A percentile compares a stretch with the other conserved stretches of the same genome.
Conservation (phyloP, 2,329 filamentous ascomycete genomes). For the Fusarium sp. region DNA sequence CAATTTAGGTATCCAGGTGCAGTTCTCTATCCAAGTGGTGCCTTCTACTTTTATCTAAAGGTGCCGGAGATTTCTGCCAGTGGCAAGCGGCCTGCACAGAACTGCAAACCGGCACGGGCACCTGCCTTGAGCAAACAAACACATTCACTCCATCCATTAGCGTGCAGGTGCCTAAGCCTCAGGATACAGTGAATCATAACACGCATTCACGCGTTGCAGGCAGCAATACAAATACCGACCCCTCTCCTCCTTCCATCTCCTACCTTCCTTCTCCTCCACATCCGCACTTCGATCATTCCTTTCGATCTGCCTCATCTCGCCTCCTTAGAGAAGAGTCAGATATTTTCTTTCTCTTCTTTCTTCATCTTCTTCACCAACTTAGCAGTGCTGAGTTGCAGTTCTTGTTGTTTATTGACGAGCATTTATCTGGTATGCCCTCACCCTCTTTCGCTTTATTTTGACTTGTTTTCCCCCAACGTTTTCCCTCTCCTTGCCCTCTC, state of each 20-base stretch:
- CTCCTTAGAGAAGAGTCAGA: constrained; percentile 5
- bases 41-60: neutral
- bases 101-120: constrained; percentile 16
- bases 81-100: constrained; percentile 14
- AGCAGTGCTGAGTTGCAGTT: constrained; percentile 34
- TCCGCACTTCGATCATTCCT: neutral
- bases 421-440: constrained; percentile 18
- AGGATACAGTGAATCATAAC: constrained; percentile 19
- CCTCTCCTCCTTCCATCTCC: constrained; percentile 1
- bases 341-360: neutral
- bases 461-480: neutral
- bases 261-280: constrained; percentile 12
- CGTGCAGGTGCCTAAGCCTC: too few species aligned
- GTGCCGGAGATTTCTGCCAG: constrained; percentile 7
- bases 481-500: neutral
- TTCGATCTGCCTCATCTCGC: neutral
- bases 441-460: neutral
- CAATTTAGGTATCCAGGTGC: too few species aligned
- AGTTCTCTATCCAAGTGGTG: neutral
- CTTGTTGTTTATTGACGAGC: constrained; percentile 15
- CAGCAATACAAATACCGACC: constrained; percentile 21
- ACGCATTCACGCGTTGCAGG: neutral
- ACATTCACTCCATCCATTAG: neutral
- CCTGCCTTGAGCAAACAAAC: constrained; percentile 20
- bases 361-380: constrained; percentile 17